phyloP scores from a whole-genome alignment of 2,329 filamentous ascomycete genomes.

The Ophiostoma populinum region DNA sequence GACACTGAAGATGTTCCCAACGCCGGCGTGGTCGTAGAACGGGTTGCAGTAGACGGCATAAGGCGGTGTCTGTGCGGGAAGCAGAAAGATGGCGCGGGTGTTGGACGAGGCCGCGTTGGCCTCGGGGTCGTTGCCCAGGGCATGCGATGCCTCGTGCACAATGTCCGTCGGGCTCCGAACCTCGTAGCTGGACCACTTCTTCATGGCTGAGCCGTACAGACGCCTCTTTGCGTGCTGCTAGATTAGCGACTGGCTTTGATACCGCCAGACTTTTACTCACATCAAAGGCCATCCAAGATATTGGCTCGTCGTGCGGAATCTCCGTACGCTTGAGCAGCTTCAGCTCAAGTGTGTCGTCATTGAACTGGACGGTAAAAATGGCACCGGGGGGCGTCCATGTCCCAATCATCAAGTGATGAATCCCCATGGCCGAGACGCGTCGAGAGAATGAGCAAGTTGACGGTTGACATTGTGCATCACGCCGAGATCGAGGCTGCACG shows the following conservation, averaged over 20 bases:
- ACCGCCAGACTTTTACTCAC: constrained; percentile 27
- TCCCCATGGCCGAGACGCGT: constrained; percentile 51
- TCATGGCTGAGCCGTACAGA: constrained; percentile 82
- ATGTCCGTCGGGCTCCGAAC: constrained; percentile 64
- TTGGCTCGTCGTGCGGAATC: constrained; percentile 69
- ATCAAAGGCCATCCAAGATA: constrained; percentile 87
- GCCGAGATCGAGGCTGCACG: too few species aligned
- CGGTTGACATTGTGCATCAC: too few species aligned
- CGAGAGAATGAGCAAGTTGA: too few species aligned
- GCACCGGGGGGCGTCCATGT: constrained; percentile 82
- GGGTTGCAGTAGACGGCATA: constrained; percentile 79
- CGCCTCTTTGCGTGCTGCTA: constrained; percentile 60
- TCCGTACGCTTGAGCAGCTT: constrained; percentile 63
- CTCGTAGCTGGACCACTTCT: constrained; percentile 75
- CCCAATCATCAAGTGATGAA: constrained; percentile 79
- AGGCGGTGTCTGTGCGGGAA: constrained; percentile 60
- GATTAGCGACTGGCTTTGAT: constrained; percentile 8
- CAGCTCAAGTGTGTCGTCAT: constrained; percentile 61
- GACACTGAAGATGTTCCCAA: constrained; percentile 59
- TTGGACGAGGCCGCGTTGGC: constrained; percentile 56
- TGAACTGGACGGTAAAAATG: constrained; percentile 79
- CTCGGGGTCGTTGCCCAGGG: constrained; percentile 55
- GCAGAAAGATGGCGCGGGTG: constrained; percentile 76
- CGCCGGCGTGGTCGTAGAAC: constrained; percentile 74
- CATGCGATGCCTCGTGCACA: constrained; percentile 54